Evolutionary conservation across 2,329 filamentous ascomycete species (phyloP).

Genomic region (Ilyonectria mors-panacis): DNA sequence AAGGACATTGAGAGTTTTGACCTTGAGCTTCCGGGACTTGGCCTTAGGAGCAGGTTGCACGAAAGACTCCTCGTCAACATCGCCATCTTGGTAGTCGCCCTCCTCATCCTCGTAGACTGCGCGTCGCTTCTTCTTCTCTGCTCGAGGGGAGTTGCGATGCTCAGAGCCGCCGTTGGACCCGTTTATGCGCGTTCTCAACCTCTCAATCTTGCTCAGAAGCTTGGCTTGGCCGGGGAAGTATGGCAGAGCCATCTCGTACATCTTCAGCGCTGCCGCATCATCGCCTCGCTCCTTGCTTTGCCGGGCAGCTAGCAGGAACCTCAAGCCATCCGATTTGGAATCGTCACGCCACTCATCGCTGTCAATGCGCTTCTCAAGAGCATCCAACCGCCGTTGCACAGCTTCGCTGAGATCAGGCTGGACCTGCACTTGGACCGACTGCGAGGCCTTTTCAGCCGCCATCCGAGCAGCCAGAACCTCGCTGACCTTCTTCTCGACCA

Average conservation of each 20-base stretch:
- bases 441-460: conserved; percentile 62
- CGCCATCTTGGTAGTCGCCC: conserved; percentile 57
- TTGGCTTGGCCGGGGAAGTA: conserved; percentile 91
- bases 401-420: conserved; percentile 77
- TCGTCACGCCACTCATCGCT: conserved; percentile 75
- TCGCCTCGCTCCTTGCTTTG: conserved; percentile 91
- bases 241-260: conserved; percentile 88
- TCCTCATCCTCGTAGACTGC: conserved; percentile 54
- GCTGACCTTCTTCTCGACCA: conserved; percentile 92
- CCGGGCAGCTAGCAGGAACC: conserved; percentile 90
- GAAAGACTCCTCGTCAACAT: conserved; percentile 57
- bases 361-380: conserved; percentile 89
- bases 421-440: conserved; percentile 52
- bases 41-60: conserved; percentile 45
- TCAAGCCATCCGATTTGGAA: conserved; percentile 83
- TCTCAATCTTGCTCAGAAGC: conserved; percentile 78
- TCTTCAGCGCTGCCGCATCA: conserved; percentile 81
- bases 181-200: conserved; percentile 68
- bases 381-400: conserved; percentile 84
- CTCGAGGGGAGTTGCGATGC: conserved; percentile 42
- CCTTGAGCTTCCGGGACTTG: conserved; percentile 51
- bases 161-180: conserved; percentile 41
- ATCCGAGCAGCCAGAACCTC: conserved; percentile 86
- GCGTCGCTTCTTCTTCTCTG: conserved; percentile 50
- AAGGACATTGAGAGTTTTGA: conserved; percentile 47